These are phyloP conservation scores for Chaetomium globosum DNA, from an alignment of 2,329 filamentous ascomycete genomes.

Conservation along the genomic window DNA sequence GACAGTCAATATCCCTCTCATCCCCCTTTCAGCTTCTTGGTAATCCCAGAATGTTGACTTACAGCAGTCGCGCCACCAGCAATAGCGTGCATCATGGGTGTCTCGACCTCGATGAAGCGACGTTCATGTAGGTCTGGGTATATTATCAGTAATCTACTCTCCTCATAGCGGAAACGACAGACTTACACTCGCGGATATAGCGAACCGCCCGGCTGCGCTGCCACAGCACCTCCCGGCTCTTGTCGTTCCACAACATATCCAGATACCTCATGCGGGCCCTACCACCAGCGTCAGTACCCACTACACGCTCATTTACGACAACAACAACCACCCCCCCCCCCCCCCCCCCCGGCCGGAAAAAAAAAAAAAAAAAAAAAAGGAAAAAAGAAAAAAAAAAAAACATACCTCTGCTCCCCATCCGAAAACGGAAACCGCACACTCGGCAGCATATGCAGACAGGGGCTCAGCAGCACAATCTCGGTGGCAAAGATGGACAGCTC, in stretches of 20 bases:
- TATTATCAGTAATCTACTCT: constrained; percentile 10
- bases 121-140: constrained; percentile 71
- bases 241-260: constrained; percentile 95
- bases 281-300: constrained; percentile 14
- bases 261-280: constrained; percentile 89
- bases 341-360: too few relatives aligned
- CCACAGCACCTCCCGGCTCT: constrained; percentile 78
- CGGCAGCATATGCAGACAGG: constrained; percentile 88
- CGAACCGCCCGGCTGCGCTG: constrained; percentile 84
- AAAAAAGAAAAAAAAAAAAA: background rate
- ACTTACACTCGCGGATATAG: constrained; percentile 73
- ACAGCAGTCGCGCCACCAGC: constrained; percentile 88
- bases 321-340: too few relatives aligned
- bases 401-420: constrained; percentile 75
- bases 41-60: constrained; percentile 5
- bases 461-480: constrained; percentile 82
- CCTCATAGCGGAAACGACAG: too few relatives aligned
- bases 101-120: constrained; percentile 93
- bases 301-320: too few relatives aligned
- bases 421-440: constrained; percentile 93
- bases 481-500: constrained; percentile 93
- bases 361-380: too few relatives aligned
- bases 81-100: constrained; percentile 95
- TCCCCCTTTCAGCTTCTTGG: too few relatives aligned
- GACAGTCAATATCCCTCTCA: constrained; percentile 7